phyloP scores from a whole-genome alignment of 2,329 filamentous ascomycete genomes.

The Nannizzia gypsea region DNA sequence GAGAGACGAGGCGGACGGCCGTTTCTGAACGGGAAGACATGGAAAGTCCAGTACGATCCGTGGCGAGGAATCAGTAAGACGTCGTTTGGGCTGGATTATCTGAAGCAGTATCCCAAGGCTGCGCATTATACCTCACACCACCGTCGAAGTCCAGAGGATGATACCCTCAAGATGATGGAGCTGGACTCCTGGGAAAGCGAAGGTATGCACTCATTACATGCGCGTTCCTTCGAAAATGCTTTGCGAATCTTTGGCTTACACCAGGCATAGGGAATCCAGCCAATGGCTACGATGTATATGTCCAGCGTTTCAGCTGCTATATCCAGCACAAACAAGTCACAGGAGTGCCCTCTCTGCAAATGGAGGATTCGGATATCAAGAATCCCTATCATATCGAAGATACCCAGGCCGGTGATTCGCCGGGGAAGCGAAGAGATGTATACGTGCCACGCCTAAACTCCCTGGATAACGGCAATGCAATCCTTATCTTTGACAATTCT shows the following conservation, averaged over 20 bases:
- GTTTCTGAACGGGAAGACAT: constrained; percentile 41
- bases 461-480: constrained; percentile 40
- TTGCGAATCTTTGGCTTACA: not conserved
- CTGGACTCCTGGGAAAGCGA: constrained; percentile 39
- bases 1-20: constrained; percentile 40
- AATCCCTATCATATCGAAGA: constrained; percentile 36
- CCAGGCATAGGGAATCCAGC: constrained; percentile 26
- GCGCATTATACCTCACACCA: constrained; percentile 8
- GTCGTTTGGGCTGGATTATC: constrained; percentile 42
- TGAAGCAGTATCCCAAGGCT: constrained; percentile 32
- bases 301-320: constrained; percentile 41
- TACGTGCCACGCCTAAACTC: constrained; percentile 33
- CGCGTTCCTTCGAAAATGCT: not conserved
- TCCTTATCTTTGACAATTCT: constrained; percentile 44
- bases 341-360: constrained; percentile 22
- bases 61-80: constrained; percentile 41
- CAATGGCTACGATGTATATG: constrained; percentile 40
- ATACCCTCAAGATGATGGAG: constrained; percentile 38
- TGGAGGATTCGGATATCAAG: constrained; percentile 30
- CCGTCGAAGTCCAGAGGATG: constrained; percentile 14
- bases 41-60: constrained; percentile 39
- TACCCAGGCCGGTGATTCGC: constrained; percentile 20
- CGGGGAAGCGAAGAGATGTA: constrained; percentile 20
- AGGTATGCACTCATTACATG: constrained; percentile 15
- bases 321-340: constrained; percentile 38